These are phyloP conservation scores for Elsinoe arachidis DNA, from an alignment of 2,329 filamentous ascomycete species.

Conservation along the genomic window DNA sequence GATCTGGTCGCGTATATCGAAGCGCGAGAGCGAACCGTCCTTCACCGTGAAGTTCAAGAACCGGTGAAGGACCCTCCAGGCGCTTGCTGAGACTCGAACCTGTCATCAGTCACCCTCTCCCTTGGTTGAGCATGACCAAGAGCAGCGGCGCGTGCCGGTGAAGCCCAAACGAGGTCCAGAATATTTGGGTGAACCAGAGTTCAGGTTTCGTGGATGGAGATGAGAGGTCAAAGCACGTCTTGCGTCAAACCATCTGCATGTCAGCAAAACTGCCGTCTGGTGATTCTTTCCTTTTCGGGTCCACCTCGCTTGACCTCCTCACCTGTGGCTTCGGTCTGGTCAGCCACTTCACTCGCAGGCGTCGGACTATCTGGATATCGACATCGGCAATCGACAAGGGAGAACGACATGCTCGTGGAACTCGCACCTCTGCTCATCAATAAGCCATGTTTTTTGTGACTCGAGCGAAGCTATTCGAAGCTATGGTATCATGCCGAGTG, in stretches of 20 bases:
- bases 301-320: no score
- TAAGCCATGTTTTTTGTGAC: background rate
- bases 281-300: background rate
- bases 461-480: background rate
- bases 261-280: background rate
- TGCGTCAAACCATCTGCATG: background rate
- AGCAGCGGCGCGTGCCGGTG: background rate
- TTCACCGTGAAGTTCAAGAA: background rate
- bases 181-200: no score
- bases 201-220: no score
- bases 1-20: no score
- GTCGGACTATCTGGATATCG: no score
- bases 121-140: background rate
- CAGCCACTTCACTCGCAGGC: background rate
- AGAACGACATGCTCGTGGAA: background rate
- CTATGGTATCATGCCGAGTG: background rate
- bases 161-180: no score
- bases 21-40: no score
- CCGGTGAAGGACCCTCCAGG: background rate
- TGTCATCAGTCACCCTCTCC: background rate
- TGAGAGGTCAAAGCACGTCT: no score
- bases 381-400: background rate
- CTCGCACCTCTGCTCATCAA: background rate
- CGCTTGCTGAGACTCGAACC: background rate
- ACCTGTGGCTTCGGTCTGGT: no score